Conservation (phyloP, 495 filamentous ascomycete genomes). For the Sordaria brevicollis region DNA sequence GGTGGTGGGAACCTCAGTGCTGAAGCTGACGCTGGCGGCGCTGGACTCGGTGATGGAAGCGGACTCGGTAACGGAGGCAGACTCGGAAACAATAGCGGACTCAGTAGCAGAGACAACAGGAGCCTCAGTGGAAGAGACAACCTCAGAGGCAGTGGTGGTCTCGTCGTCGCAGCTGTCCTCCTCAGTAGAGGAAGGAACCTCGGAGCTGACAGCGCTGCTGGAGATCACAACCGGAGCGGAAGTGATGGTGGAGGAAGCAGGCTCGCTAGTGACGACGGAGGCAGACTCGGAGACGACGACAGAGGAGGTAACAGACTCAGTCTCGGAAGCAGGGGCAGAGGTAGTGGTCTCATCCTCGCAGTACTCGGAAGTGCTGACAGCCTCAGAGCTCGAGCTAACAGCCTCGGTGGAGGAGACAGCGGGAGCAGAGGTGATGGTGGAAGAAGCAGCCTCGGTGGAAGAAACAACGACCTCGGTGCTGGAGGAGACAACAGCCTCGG, state of each 20-base stretch:
- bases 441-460: conserved; percentile 3
- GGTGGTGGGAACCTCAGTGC: background rate
- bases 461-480: background rate
- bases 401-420: background rate
- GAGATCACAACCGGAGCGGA: conserved; percentile 10
- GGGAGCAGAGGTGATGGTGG: background rate
- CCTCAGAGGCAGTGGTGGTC: background rate
- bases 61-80: background rate
- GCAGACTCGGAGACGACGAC: background rate
- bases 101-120: background rate
- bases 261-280: background rate
- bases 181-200: background rate
- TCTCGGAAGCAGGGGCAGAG: background rate
- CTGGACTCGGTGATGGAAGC: background rate
- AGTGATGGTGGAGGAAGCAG: conserved; percentile 3
- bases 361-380: conserved; percentile 5
- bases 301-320: background rate
- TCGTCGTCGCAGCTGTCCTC: background rate
- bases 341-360: background rate
- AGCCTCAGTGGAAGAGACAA: conserved; percentile 2
- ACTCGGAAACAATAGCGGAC: background rate
- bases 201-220: conserved; percentile 7
- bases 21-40: background rate
- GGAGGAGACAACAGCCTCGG: background rate
- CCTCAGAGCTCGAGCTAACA: background rate